Evolutionary conservation across 164 flowering plant genomes (phyloP).

Genomic region (Euptelea pleiosperma): DNA sequence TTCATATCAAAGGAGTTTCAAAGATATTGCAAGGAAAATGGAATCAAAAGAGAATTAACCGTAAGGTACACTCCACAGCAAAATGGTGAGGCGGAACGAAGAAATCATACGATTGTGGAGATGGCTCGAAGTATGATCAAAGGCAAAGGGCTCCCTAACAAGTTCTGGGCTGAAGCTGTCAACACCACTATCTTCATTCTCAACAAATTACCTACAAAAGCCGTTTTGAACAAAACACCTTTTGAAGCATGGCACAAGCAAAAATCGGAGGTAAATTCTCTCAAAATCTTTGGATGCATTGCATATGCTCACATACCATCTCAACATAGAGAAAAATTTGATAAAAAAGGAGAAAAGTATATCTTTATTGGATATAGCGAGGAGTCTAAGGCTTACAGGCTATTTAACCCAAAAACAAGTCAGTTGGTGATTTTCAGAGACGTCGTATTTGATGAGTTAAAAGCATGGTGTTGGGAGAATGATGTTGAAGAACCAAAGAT

Average conservation of each 20-base stretch:
- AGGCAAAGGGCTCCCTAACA: constrained; percentile 1
- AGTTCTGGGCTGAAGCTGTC: constrained; percentile 11
- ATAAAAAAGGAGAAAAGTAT: constrained; percentile 2
- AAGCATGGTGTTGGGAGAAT: not conserved
- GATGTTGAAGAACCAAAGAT: not conserved
- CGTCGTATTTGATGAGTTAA: constrained; percentile 7
- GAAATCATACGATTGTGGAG: no score
- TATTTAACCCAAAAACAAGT: constrained; percentile 9
- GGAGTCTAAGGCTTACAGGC: not conserved
- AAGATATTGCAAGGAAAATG: no score
- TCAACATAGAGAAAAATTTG: constrained; percentile 5
- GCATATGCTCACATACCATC: constrained; percentile 9
- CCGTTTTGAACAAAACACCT: not conserved
- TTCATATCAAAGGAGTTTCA: no score
- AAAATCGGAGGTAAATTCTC: not conserved
- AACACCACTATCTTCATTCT: not conserved
- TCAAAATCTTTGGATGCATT: constrained; percentile 5
- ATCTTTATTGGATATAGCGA: constrained; percentile 12
- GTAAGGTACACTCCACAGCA: constrained; percentile 9
- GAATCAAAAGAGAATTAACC: no score
- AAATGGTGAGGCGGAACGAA: not conserved
- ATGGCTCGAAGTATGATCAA: constrained; percentile 1
- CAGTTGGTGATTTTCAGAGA: not conserved
- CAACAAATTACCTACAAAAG: not conserved
- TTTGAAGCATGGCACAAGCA: constrained; percentile 9